A percentile compares a stretch with the other conserved stretches of the same genome.
Conservation (phyloP, 345 rosid species). For the Mercurialis annua region DNA sequence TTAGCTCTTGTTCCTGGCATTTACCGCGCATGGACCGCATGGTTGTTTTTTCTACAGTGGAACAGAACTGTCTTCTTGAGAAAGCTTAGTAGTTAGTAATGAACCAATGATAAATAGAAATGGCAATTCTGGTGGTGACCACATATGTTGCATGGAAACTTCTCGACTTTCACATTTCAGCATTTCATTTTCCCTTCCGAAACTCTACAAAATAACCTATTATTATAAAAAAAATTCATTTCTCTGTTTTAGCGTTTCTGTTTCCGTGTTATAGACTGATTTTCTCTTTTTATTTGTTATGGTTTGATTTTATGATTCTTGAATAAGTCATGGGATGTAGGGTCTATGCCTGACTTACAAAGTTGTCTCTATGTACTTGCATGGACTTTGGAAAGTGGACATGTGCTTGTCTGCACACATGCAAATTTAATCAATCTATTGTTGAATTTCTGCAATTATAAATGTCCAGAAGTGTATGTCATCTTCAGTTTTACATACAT, state of each 20-base stretch:
- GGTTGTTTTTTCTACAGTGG: conserved; percentile 1
- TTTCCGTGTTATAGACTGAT: too few relatives aligned
- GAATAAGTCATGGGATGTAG: not conserved
- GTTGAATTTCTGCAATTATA: conserved; percentile 9
- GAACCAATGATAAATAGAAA: not conserved
- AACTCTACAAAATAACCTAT: too few relatives aligned
- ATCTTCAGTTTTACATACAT: not conserved
- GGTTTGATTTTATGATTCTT: not conserved
- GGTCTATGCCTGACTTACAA: not conserved
- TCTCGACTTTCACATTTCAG: too few relatives aligned
- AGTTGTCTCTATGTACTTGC: conserved; percentile 5
- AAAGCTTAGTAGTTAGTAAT: conserved; percentile 1
- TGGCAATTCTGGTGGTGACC: not conserved
- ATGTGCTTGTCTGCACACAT: conserved; percentile 4
- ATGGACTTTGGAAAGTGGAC: conserved; percentile 8
- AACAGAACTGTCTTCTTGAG: not conserved
- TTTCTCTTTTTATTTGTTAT: too few relatives aligned
- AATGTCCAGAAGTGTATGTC: not conserved
- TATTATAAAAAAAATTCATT: too few relatives aligned
- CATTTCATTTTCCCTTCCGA: too few relatives aligned
- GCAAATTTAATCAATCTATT: not conserved
- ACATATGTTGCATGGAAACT: too few relatives aligned
- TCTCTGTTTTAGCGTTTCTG: too few relatives aligned
- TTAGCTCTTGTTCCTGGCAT: conserved; percentile 16
- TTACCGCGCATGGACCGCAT: not conserved